phyloP scores from a whole-genome alignment of 768 basidiomycete species.

The Holtermannia corniformis region DNA sequence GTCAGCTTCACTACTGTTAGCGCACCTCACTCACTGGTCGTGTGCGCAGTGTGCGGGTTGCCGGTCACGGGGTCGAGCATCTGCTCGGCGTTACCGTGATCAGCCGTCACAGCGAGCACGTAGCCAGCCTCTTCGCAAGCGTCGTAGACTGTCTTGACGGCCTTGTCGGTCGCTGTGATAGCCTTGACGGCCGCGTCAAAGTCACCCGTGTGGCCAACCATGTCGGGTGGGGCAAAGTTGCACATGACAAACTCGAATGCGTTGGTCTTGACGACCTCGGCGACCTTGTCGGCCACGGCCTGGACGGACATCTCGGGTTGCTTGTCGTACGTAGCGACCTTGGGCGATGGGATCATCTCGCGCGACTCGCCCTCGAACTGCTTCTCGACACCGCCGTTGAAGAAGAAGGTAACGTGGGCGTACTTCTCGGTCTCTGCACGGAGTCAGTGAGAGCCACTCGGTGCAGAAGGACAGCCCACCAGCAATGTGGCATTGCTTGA shows the following conservation, averaged over 20 bases:
- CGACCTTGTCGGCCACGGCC: constrained; percentile 83
- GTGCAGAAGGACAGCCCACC: constrained; percentile 45
- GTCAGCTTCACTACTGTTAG: constrained; percentile 58
- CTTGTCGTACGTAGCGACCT: constrained; percentile 88
- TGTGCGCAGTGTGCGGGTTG: constrained; percentile 62
- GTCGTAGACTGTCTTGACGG: constrained; percentile 75
- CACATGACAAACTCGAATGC: constrained; percentile 89
- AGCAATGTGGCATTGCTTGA: constrained; percentile 82
- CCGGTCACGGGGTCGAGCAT: constrained; percentile 78
- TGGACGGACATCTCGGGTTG: constrained; percentile 83
- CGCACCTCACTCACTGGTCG: constrained; percentile 25
- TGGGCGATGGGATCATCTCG: constrained; percentile 81
- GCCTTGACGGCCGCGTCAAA: constrained; percentile 86
- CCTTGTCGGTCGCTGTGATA: constrained; percentile 76
- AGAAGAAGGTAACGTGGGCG: constrained; percentile 96
- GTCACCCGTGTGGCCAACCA: constrained; percentile 90
- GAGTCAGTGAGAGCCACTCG: neutral
- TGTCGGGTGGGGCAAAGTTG: constrained; percentile 94
- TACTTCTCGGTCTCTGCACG: constrained; percentile 89
- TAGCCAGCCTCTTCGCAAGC: constrained; percentile 80
- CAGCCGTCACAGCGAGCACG: constrained; percentile 76
- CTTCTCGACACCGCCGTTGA: constrained; percentile 93
- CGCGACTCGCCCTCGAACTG: constrained; percentile 76
- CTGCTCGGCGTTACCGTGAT: constrained; percentile 94
- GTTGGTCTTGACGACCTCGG: constrained; percentile 60